phyloP scores from a whole-genome alignment of 352 stramenopile species.

The Globisporangium heterothallicum region DNA sequence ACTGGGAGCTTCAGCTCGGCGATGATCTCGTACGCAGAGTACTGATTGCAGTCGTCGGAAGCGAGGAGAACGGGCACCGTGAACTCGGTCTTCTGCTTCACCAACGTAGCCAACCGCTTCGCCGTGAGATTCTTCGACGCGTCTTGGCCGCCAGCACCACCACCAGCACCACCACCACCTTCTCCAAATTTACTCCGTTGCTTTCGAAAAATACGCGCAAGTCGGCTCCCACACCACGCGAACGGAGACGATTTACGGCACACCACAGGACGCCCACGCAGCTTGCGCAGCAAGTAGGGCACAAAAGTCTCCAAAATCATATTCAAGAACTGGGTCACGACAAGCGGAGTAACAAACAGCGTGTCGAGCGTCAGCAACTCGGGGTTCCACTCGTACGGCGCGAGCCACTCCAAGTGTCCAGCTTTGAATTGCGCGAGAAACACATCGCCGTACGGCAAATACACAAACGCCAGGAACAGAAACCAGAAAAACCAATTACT shows the following conservation, averaged over 20 bases:
- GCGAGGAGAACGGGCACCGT: slow-evolving; percentile 52
- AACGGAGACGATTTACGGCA: slow-evolving; percentile 61
- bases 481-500: slow-evolving; percentile 93
- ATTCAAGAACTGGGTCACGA: slow-evolving; percentile 87
- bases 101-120: slow-evolving; percentile 52
- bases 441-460: slow-evolving; percentile 74
- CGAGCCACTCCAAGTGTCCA: slow-evolving; percentile 42
- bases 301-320: slow-evolving; percentile 86
- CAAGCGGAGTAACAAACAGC: slow-evolving; percentile 82
- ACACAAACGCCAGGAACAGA: slow-evolving; percentile 87
- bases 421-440: slow-evolving; percentile 57
- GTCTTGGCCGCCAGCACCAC: slow-evolving; percentile 9
- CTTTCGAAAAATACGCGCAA: slow-evolving; percentile 33
- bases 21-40: slow-evolving; percentile 84
- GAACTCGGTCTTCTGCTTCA: slow-evolving; percentile 71
- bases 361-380: slow-evolving; percentile 78
- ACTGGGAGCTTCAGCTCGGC: slow-evolving; percentile 76
- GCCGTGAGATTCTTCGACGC: slow-evolving; percentile 52
- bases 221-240: slow-evolving; percentile 39
- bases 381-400: slow-evolving; percentile 69
- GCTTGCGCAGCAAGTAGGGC: slow-evolving; percentile 76
- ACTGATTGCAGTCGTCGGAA: slow-evolving; percentile 83
- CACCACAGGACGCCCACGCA: slow-evolving; percentile 57
- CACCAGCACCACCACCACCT: no score
- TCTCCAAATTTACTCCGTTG: slow-evolving; percentile 8